Evolutionary conservation across 2,329 filamentous ascomycete species (phyloP).

Genomic region (Blastomyces parvus): DNA sequence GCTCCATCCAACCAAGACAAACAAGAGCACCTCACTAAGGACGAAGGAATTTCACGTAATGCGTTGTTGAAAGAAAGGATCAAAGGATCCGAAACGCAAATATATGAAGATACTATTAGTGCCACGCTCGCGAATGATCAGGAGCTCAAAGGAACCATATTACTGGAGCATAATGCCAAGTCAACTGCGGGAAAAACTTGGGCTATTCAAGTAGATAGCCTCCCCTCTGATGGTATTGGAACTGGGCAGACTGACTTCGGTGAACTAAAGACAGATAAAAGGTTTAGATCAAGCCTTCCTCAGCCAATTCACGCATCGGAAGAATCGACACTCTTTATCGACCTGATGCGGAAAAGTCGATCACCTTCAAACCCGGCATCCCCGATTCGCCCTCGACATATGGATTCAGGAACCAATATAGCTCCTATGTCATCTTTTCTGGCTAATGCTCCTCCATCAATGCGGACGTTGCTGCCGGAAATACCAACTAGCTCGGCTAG

Average conservation of each 20-base stretch:
- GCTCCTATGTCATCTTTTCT: neutral
- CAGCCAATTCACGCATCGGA: conserved; percentile 12
- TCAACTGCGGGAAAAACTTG: conserved; percentile 5
- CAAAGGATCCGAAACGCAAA: neutral
- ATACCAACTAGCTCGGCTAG: neutral
- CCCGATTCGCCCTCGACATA: neutral
- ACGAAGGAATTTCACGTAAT: neutral
- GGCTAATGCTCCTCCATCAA: neutral
- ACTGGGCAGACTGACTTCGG: conserved; percentile 11
- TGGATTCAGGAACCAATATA: neutral
- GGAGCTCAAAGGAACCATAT: neutral
- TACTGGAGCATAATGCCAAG: neutral
- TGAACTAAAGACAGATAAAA: conserved; percentile 14
- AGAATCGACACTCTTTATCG: conserved; percentile 17
- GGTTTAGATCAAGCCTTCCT: conserved; percentile 18
- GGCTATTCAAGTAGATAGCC: conserved; percentile 15
- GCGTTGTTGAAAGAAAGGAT: neutral
- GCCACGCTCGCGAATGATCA: neutral
- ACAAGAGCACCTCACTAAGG: neutral
- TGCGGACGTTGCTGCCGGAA: neutral
- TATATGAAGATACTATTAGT: neutral
- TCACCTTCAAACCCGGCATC: neutral
- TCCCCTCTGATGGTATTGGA: conserved; percentile 9
- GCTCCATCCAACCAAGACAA: neutral
- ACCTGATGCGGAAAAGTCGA: conserved; percentile 13